Percentiles rank a stretch among this genome's conserved stretches.
Evolutionary conservation across 1,284 basidiomycete species (phyloP).

Genomic region (Ganoderma resinaceum): DNA sequence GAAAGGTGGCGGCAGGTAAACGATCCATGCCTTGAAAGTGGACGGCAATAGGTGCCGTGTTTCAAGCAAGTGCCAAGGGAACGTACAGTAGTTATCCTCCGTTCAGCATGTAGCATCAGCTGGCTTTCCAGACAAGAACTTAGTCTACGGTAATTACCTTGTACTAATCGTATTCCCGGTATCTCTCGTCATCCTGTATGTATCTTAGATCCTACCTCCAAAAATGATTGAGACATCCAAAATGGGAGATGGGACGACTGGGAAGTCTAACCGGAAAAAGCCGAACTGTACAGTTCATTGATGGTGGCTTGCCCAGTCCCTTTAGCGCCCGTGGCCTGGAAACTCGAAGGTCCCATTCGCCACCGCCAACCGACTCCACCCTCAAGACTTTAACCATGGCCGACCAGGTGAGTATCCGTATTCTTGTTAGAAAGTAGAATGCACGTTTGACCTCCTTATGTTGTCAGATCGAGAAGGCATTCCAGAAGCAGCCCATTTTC

Average conservation of each 20-base stretch:
- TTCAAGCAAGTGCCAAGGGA: neutral
- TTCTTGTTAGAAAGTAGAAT: neutral
- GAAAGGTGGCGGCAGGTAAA: slow-evolving; percentile 4
- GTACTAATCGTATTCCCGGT: neutral
- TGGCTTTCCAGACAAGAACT: neutral
- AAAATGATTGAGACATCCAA: too few relatives aligned
- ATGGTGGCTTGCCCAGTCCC: slow-evolving; percentile 41
- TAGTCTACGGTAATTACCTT: neutral
- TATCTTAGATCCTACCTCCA: too few relatives aligned
- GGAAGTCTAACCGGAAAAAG: slow-evolving; percentile 29
- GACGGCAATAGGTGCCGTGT: neutral
- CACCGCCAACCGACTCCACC: slow-evolving; percentile 36
- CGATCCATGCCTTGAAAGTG: neutral
- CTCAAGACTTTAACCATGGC: slow-evolving; percentile 57
- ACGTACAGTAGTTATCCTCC: neutral
- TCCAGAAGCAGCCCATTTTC: slow-evolving; percentile 98
- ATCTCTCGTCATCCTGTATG: neutral
- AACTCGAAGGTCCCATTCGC: slow-evolving; percentile 32
- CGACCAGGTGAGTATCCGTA: slow-evolving; percentile 60
- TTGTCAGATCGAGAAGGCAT: slow-evolving; percentile 88
- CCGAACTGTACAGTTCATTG: slow-evolving; percentile 44
- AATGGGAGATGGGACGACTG: slow-evolving; percentile 8
- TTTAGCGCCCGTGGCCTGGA: slow-evolving; percentile 32
- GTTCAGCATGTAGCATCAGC: neutral
- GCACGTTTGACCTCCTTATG: slow-evolving; percentile 14